Evolutionary conservation across 1,284 basidiomycete species (phyloP).

Genomic region (Sanghuangporus baumii): DNA sequence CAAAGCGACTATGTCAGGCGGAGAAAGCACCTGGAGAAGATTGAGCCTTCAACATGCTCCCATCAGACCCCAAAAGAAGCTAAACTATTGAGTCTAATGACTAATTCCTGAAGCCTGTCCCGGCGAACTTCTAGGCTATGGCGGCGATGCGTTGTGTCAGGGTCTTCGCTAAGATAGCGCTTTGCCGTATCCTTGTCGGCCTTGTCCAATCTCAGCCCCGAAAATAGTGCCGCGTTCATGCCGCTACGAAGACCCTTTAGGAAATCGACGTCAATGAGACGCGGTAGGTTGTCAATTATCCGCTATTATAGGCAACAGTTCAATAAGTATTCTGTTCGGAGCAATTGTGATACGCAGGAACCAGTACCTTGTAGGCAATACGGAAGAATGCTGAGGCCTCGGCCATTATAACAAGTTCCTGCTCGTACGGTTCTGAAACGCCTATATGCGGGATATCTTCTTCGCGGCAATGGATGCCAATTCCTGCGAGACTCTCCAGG

Average conservation of each 20-base stretch:
- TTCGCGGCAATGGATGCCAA: conserved; percentile 28
- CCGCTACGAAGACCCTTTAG: not conserved
- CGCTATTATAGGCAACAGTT: conserved; percentile 32
- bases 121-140: conserved; percentile 31
- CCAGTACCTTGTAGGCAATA: conserved; percentile 39
- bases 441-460: conserved; percentile 37
- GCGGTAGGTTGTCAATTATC: conserved; percentile 47
- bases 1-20: too few relatives aligned
- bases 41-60: too few relatives aligned
- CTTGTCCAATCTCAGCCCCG: conserved; percentile 29
- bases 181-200: conserved; percentile 32
- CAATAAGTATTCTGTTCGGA: not conserved
- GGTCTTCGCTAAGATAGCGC: conserved; percentile 39
- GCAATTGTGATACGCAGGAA: not conserved
- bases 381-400: conserved; percentile 48
- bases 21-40: too few relatives aligned
- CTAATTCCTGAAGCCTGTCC: conserved; percentile 29
- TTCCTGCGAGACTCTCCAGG: conserved; percentile 15
- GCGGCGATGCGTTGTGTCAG: conserved; percentile 30
- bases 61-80: not conserved
- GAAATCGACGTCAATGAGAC: conserved; percentile 40
- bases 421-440: conserved; percentile 36
- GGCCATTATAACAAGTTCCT: conserved; percentile 44
- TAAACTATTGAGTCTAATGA: conserved; percentile 25
- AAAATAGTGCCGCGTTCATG: not conserved